Percentiles rank a stretch among this genome's conserved stretches.
phyloP scores from a whole-genome alignment of 441 rosid species.

The Isatis lusitanica region DNA sequence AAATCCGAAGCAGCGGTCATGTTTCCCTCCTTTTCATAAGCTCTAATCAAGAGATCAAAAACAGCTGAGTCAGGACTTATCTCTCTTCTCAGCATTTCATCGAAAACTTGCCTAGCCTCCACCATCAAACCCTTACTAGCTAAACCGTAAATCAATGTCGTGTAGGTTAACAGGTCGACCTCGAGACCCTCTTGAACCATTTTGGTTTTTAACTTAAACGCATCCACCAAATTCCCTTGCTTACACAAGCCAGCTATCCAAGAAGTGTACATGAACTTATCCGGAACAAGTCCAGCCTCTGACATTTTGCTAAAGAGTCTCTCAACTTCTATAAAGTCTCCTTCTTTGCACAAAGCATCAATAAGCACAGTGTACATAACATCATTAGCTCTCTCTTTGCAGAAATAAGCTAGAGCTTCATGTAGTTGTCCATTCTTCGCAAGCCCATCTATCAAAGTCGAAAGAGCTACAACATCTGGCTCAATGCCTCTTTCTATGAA shows the following conservation, averaged over 20 bases:
- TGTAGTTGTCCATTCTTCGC: conserved; percentile 38
- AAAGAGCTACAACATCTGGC: conserved; percentile 40
- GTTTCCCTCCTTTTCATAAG: conserved; percentile 35
- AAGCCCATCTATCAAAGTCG: conserved; percentile 44
- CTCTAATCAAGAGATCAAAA: conserved; percentile 42
- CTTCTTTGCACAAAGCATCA: conserved; percentile 38
- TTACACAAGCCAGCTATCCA: conserved; percentile 48
- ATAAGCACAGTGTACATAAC: conserved; percentile 42
- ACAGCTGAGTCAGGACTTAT: conserved; percentile 39
- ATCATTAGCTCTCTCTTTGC: conserved; percentile 39
- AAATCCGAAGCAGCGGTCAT: conserved; percentile 30
- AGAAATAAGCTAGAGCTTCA: conserved; percentile 43
- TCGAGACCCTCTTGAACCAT: conserved; percentile 43
- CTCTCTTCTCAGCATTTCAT: conserved; percentile 39
- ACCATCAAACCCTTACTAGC: conserved; percentile 42
- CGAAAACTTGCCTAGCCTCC: conserved; percentile 45
- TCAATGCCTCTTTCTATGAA: conserved; percentile 39
- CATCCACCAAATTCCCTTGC: conserved; percentile 44
- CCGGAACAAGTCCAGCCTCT: conserved; percentile 40
- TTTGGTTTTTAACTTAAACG: conserved; percentile 40
- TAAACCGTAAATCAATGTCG: conserved; percentile 43
- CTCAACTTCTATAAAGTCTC: conserved; percentile 41
- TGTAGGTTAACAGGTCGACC: conserved; percentile 41
- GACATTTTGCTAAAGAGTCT: conserved; percentile 30
- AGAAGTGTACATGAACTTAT: conserved; percentile 45